phyloP scores from a whole-genome alignment of 2,329 filamentous ascomycete species.

The Verticillium alfalfae region DNA sequence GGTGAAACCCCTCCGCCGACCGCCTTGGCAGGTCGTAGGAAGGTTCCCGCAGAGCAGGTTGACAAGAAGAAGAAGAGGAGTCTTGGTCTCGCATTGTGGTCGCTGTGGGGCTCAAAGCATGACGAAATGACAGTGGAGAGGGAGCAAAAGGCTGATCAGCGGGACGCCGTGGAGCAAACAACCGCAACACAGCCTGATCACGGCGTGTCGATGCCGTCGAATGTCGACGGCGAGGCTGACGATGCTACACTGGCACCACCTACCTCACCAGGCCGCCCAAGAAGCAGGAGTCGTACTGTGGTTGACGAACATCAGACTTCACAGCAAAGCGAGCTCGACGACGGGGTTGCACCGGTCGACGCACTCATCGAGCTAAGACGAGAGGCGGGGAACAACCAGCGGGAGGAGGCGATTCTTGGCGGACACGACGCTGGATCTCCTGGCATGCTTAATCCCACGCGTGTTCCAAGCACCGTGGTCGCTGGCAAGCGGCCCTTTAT shows the following conservation, averaged over 20 bases:
- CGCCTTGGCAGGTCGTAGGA: constrained; percentile 69
- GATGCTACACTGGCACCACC: constrained; percentile 21
- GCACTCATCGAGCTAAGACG: constrained; percentile 36
- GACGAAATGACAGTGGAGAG: constrained; percentile 68
- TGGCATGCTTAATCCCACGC: constrained; percentile 33
- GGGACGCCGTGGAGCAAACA: constrained; percentile 1
- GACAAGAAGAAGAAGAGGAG: constrained; percentile 59
- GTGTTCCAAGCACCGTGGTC: constrained; percentile 40
- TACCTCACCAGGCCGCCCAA: not conserved
- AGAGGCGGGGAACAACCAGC: constrained; percentile 21
- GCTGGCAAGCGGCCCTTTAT: constrained; percentile 61
- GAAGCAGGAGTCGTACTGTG: constrained; percentile 34
- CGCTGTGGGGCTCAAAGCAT: constrained; percentile 81
- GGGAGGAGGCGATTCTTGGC: constrained; percentile 11
- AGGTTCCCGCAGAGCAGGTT: constrained; percentile 32
- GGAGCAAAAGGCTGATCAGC: constrained; percentile 45
- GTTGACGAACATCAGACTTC: constrained; percentile 44
- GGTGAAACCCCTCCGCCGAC: constrained; percentile 79
- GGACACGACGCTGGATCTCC: constrained; percentile 24
- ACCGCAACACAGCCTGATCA: not conserved
- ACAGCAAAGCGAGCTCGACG: constrained; percentile 11
- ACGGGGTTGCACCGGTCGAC: constrained; percentile 36
- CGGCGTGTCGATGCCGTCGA: not conserved
- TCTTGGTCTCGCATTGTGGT: constrained; percentile 78
- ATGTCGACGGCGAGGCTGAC: constrained; percentile 30